Evolutionary conservation across 1,284 basidiomycete genomes (phyloP).

Genomic region (Cryptococcus wingfieldii): DNA sequence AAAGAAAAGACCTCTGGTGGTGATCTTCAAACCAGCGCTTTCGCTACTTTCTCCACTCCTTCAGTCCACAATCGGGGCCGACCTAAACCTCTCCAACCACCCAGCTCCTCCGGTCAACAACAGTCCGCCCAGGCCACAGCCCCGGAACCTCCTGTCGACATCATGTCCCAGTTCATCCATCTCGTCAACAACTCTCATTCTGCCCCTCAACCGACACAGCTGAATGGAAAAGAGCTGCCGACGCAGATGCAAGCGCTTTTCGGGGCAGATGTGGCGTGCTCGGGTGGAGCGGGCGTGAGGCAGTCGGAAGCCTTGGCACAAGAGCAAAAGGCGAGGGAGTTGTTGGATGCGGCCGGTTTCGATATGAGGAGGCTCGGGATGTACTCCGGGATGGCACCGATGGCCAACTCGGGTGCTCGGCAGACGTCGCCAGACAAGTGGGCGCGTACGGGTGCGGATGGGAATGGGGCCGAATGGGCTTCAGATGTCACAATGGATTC

Average conservation of each 20-base stretch:
- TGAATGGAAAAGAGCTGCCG: background rate
- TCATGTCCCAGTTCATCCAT: conserved; percentile 1
- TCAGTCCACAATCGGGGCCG: background rate
- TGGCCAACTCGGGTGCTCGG: background rate
- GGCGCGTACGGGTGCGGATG: background rate
- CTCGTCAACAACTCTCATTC: background rate
- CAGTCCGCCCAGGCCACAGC: background rate
- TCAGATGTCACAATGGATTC: background rate
- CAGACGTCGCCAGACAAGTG: background rate
- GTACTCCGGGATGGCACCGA: background rate
- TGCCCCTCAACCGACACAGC: background rate
- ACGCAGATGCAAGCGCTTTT: background rate
- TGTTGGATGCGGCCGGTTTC: background rate
- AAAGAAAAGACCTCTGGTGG: background rate
- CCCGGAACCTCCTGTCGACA: background rate
- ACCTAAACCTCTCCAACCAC: background rate
- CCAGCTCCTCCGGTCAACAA: background rate
- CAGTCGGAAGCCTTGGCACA: background rate
- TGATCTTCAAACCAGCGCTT: too few species aligned
- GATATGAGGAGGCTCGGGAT: background rate
- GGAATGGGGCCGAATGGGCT: background rate
- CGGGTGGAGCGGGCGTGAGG: background rate
- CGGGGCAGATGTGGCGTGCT: background rate
- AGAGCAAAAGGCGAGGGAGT: background rate
- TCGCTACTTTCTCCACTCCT: background rate